Percentiles rank a stretch among this genome's conserved stretches.
Evolutionary conservation across 2,329 filamentous ascomycete species (phyloP).

Genomic region (Penicillium sp.): DNA sequence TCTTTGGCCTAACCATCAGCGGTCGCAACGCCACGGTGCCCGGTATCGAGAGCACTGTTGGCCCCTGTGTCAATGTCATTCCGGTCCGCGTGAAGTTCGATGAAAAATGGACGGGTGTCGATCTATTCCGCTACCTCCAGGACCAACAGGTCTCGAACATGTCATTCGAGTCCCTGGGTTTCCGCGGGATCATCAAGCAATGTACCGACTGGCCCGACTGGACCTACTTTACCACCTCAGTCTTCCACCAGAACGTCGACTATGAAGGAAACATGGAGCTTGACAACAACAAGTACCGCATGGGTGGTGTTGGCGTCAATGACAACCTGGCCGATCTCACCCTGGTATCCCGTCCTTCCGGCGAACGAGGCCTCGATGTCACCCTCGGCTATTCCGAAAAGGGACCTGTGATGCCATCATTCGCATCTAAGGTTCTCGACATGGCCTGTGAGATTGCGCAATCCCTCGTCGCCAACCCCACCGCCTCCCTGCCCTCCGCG

Average conservation of each 20-base stretch:
- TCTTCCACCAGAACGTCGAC: constrained; percentile 41
- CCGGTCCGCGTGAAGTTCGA: constrained; percentile 60
- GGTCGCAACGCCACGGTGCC: constrained; percentile 60
- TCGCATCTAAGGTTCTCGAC: constrained; percentile 38
- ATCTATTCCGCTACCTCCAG: constrained; percentile 55
- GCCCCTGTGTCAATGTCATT: constrained; percentile 66
- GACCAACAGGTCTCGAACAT: constrained; percentile 58
- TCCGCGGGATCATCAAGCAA: constrained; percentile 51
- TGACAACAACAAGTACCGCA: constrained; percentile 38
- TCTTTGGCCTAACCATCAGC: constrained; percentile 65
- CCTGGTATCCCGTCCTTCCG: constrained; percentile 37
- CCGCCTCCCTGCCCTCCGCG: constrained; percentile 32
- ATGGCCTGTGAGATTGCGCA: constrained; percentile 41
- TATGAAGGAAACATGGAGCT: constrained; percentile 38
- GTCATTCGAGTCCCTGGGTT: constrained; percentile 54
- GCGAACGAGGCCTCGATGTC: constrained; percentile 33
- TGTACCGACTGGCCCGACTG: constrained; percentile 44
- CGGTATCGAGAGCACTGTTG: constrained; percentile 56
- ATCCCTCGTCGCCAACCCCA: constrained; percentile 37
- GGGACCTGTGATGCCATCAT: constrained; percentile 31
- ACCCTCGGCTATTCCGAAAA: constrained; percentile 40
- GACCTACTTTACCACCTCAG: constrained; percentile 41
- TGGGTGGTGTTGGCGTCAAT: constrained; percentile 40
- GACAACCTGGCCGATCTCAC: constrained; percentile 43
- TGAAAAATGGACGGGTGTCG: constrained; percentile 49